Conservation (phyloP, 208 protist species). For the Wallacemonas sp. region DNA sequence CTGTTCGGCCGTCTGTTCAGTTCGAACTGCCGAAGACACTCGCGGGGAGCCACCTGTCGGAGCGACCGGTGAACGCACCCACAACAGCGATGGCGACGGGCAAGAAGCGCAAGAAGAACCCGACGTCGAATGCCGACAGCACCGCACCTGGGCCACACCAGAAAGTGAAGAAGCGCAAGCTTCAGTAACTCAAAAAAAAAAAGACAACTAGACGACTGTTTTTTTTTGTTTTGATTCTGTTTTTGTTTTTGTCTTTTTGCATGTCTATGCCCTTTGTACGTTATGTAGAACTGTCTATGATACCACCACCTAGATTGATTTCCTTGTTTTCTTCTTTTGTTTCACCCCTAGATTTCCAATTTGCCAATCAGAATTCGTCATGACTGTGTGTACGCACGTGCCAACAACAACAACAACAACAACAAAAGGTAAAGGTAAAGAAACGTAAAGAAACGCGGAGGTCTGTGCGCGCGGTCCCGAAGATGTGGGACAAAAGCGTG, state of each 20-base stretch:
- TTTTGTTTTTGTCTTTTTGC: constrained; percentile 2
- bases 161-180: constrained; percentile 14
- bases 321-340: constrained; percentile 16
- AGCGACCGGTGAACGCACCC: constrained; percentile 1
- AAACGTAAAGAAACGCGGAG: too few species aligned
- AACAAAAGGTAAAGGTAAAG: constrained; percentile 16
- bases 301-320: background rate
- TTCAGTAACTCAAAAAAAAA: background rate
- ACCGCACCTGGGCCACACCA: background rate
- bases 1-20: constrained; percentile 7
- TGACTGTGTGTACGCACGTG: background rate
- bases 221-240: constrained; percentile 14
- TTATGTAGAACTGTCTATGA: too few species aligned
- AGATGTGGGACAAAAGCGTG: too few species aligned
- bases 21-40: constrained; percentile 12
- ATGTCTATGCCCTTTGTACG: too few species aligned
- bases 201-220: background rate
- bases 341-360: too few species aligned
- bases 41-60: background rate
- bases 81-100: background rate
- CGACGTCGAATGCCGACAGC: background rate
- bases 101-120: background rate
- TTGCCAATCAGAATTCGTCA: background rate
- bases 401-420: background rate
- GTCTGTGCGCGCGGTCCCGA: too few species aligned